Base-by-base conservation (phyloP, 2,329 filamentous ascomycete genomes). In the Dothistroma pini region DNA sequence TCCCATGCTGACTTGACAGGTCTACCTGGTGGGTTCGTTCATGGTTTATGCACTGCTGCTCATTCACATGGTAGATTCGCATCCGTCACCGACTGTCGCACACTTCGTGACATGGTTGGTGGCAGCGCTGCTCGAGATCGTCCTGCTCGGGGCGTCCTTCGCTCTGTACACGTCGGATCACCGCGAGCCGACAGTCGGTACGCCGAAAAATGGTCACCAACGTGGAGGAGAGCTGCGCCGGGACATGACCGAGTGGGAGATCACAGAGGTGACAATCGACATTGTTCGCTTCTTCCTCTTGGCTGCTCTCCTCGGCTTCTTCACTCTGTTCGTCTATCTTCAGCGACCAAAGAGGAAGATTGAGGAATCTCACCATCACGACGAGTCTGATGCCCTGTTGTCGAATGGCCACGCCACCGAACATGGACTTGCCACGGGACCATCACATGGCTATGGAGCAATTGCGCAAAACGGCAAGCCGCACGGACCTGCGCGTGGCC, bases 11-110 rank as follows among this genome's bases (percentile, higher is more conserved):
- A 70, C 63, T 29, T 52, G 55, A 59, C 70, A 96, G 92, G 88
- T 96, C 72, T 96, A 96, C 75, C 81, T 96, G 65, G 84, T 91
- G 59, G 91, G 89, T 58, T 89, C 90, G 50, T 89, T 92, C 67
- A 96, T 96, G 80, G 86, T 95, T 65, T 95, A 96, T 78, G 83
- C 90, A 54, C 87, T 96, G 68, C 84, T 96, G 67, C 83, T 96
- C 67, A 89, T 97, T 71, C 92, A 92, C 32, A 84, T 97, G 60
- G 82, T 96, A 70, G 93, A 97, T 75, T 89, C 89, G 72, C 86
- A 85, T 64, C 87, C 91, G 35, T 90, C 90, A 12, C 95, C 95
- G 0, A 93, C 88, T 54, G 80, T 87, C 52, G 87, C 90, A 57
- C 92, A 97, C 76, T 84, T 93, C 59, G 77, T 89, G 52, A 87